Evolutionary conservation across 495 filamentous ascomycete genomes (phyloP), one percentile per base, ranked within the genome.

Genomic region (Aspergillus nanangensis): DNA sequence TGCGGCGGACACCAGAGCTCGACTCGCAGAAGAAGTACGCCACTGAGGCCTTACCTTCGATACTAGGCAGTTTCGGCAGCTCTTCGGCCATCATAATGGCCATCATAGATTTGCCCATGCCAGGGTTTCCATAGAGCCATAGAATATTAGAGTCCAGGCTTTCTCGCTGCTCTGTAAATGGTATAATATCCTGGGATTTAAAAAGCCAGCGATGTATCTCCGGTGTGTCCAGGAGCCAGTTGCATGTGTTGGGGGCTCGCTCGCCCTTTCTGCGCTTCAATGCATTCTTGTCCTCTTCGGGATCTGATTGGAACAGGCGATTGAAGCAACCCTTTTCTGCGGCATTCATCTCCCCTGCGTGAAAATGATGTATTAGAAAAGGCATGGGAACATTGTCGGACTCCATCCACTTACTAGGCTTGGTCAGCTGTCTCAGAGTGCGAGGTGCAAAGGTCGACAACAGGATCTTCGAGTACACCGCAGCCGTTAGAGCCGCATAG

Each of bases 171-270:
- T 4, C 21, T 1, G n/a, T 15, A 14, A 23, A 1, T 1, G 46
- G 27, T 13, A 31, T 31, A n/a, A n/a, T n/a, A n/a, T 31, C 27
- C 27, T 31, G 7, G 27, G 27, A 31, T 17, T 11, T 15, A n/a
- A n/a, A 24, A 22, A 55, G 48, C 55, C 55, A 58, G 23, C 21
- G 17, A 15, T 21, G 38, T 24, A 58, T 36, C 43, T 58, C 52
- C 5, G 48, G 27, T 19, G 55, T 58, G 10, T 38, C 31, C 11
- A 55, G 19, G 27, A 63, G 58, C 60, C 60, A 63, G 19, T 53
- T 42, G 36, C 58, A 58, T 19, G 54, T 62, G 21, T 48, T 40
- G n/a, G 38, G 27, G 21, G 52, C 55, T 36, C 52, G 55, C 7
- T 49, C 25, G 33, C 55, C 55, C 42, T 58, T 55, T 25, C 19